Percentiles rank a stretch among this genome's conserved stretches.
These are phyloP conservation scores for Zygoascus biomembranicola DNA, from an alignment of 805 yeast species.

Conservation along the genomic window DNA sequence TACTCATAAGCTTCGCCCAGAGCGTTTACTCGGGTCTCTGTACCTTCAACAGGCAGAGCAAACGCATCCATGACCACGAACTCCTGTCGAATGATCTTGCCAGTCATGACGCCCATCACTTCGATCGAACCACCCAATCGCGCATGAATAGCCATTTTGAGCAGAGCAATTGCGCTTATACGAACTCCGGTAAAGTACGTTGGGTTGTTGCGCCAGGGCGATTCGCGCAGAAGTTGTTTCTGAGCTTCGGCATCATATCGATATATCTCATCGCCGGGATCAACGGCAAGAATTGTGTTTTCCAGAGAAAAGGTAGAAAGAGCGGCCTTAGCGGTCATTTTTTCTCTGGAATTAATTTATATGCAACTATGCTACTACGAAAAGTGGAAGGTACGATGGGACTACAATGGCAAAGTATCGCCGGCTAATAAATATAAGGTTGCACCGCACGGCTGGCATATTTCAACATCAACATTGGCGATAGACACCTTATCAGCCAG, in stretches of 20 bases:
- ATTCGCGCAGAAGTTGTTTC: conserved; percentile 15
- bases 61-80: conserved; percentile 65
- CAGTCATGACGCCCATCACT: conserved; percentile 92
- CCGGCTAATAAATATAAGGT: no score
- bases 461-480: no score
- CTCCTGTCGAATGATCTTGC: conserved; percentile 48
- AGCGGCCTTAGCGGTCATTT: neutral
- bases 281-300: conserved; percentile 10
- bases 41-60: conserved; percentile 88
- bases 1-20: conserved; percentile 90
- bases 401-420: no score
- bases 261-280: conserved; percentile 19
- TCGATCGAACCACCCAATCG: conserved; percentile 79
- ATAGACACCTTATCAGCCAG: neutral
- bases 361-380: no score
- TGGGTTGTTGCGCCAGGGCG: conserved; percentile 39
- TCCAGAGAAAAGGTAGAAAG: neutral
- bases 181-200: conserved; percentile 53
- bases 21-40: conserved; percentile 93
- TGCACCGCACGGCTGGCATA: neutral
- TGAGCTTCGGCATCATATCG: conserved; percentile 24
- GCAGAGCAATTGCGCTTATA: conserved; percentile 61
- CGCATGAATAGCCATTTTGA: conserved; percentile 75
- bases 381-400: no score
- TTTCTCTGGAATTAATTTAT: no score